Percentiles rank a stretch among this genome's conserved stretches.
Conservation (phyloP, 106 monocot species). For the Dioscorea zingiberensis region DNA sequence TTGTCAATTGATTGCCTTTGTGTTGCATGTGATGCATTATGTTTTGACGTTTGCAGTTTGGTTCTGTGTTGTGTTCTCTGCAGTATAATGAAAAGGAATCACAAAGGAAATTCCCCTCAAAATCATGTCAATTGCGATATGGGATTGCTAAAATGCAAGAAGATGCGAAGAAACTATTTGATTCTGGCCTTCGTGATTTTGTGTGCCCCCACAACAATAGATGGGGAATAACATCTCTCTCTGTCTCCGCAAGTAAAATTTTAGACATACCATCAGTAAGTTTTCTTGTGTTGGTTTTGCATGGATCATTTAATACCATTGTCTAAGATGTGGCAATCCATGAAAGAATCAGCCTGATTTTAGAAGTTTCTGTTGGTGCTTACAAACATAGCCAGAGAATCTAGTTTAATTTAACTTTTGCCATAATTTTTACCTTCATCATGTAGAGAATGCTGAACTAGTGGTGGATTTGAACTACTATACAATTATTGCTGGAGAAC, state of each 20-base stretch:
- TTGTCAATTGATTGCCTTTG: neutral
- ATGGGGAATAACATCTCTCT: conserved; percentile 88
- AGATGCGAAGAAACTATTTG: conserved; percentile 87
- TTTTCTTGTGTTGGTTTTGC: conserved; percentile 8
- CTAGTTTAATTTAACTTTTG: neutral
- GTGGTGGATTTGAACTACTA: neutral
- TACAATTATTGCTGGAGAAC: too few species aligned
- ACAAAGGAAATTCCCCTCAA: conserved; percentile 87
- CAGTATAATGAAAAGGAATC: conserved; percentile 45
- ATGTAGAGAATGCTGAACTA: neutral
- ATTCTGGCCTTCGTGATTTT: conserved; percentile 70
- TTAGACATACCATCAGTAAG: conserved; percentile 72
- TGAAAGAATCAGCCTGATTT: neutral
- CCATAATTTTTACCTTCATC: neutral
- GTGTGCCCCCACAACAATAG: conserved; percentile 36
- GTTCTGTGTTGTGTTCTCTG: conserved; percentile 3
- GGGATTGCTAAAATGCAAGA: conserved; percentile 85
- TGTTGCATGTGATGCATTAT: neutral
- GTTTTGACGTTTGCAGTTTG: neutral
- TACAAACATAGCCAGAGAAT: neutral
- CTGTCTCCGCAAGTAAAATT: conserved; percentile 92
- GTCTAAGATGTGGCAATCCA: neutral
- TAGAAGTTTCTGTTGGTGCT: too few species aligned
- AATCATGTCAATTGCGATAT: conserved; percentile 87
- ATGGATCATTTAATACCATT: neutral